Conservation (phyloP, 2,329 filamentous ascomycete genomes). For the Alternaria solani region DNA sequence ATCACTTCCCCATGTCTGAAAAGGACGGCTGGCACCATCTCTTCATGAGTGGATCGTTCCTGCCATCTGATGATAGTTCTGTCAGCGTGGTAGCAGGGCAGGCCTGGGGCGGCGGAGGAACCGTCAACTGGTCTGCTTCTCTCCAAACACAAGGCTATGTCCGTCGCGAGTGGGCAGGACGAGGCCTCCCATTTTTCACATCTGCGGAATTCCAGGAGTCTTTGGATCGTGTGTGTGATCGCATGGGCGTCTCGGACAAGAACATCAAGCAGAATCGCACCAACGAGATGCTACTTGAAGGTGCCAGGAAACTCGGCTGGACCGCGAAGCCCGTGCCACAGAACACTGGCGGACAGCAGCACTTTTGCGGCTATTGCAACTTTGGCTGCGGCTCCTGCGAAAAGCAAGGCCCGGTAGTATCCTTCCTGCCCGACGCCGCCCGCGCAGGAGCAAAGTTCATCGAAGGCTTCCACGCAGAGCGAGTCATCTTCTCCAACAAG, state of each 20-base stretch:
- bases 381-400: constrained; percentile 68
- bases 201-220: constrained; percentile 77
- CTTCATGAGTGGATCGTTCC: constrained; percentile 72
- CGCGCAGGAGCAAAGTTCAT: constrained; percentile 80
- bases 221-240: constrained; percentile 78
- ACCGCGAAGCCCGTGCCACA: constrained; percentile 74
- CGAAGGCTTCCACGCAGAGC: constrained; percentile 79
- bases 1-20: constrained; percentile 77
- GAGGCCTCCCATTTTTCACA: constrained; percentile 76
- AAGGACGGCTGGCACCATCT: constrained; percentile 67
- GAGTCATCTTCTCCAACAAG: constrained; percentile 71
- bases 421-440: constrained; percentile 81
- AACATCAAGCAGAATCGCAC: constrained; percentile 75
- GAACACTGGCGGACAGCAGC: constrained; percentile 76
- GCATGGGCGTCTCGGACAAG: constrained; percentile 76
- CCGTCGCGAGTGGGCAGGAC: constrained; percentile 79
- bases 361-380: constrained; percentile 74
- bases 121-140: constrained; percentile 81
- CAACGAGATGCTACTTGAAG: constrained; percentile 77
- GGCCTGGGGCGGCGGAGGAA: constrained; percentile 85
- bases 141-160: constrained; percentile 77
- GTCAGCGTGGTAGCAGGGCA: constrained; percentile 72
- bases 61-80: constrained; percentile 59
- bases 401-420: constrained; percentile 80
- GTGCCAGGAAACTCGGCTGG: constrained; percentile 77